phyloP scores from a whole-genome alignment of 495 filamentous ascomycete genomes.

The Oleoguttula mirabilis region DNA sequence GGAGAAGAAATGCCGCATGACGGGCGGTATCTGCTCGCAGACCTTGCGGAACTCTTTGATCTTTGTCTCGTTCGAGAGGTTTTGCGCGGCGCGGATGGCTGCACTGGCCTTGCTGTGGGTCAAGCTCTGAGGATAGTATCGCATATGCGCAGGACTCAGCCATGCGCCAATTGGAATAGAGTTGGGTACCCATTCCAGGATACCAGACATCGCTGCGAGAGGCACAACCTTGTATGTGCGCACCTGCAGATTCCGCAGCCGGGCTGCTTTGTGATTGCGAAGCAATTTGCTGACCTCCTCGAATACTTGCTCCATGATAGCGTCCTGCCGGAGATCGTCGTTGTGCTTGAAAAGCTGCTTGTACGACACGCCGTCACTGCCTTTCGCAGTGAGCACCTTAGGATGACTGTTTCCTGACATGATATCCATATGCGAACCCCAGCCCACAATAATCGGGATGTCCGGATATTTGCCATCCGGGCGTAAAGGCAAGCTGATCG shows the following conservation, averaged over 20 bases:
- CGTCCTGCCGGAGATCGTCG: slow-evolving; percentile 95
- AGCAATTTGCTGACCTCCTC: slow-evolving; percentile 85
- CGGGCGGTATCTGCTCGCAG: slow-evolving; percentile 71
- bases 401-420: slow-evolving; percentile 84
- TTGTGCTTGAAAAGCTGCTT: slow-evolving; percentile 92
- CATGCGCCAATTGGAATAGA: slow-evolving; percentile 85
- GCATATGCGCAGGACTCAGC: slow-evolving; percentile 77
- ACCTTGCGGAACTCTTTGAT: slow-evolving; percentile 62
- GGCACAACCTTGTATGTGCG: slow-evolving; percentile 94
- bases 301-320: slow-evolving; percentile 99
- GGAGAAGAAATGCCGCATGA: slow-evolving; percentile 96
- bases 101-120: slow-evolving; percentile 63
- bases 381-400: slow-evolving; percentile 74
- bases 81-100: slow-evolving; percentile 59
- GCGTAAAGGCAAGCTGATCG: slow-evolving; percentile 69
- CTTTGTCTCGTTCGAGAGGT: slow-evolving; percentile 53
- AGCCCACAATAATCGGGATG: slow-evolving; percentile 57
- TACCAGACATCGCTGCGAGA: slow-evolving; percentile 67
- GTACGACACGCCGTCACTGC: slow-evolving; percentile 60
- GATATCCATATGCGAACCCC: slow-evolving; percentile 61
- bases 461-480: slow-evolving; percentile 61
- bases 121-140: slow-evolving; percentile 74
- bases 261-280: slow-evolving; percentile 69
- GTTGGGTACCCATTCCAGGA: slow-evolving; percentile 92
- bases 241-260: slow-evolving; percentile 77